phyloP scores from a whole-genome alignment of 2,329 filamentous ascomycete genomes.

The Sclerotinia borealis region DNA sequence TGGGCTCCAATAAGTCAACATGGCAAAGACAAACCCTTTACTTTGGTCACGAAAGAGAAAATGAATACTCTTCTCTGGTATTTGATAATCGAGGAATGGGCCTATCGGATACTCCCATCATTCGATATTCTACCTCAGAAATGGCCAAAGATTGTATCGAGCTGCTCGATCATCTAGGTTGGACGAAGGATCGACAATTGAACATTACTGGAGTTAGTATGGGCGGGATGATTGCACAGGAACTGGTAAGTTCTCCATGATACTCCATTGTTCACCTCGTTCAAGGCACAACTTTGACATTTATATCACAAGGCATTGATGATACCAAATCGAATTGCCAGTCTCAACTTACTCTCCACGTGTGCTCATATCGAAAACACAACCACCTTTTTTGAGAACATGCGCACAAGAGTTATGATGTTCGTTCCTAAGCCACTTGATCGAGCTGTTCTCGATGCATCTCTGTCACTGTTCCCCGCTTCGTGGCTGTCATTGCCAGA shows the following conservation, averaged over 20 bases:
- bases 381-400: constrained; percentile 56
- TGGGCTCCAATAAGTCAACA: constrained; percentile 60
- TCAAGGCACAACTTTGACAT: background rate
- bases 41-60: constrained; percentile 66
- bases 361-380: constrained; percentile 56
- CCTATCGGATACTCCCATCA: constrained; percentile 67
- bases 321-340: constrained; percentile 47
- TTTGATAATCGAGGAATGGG: constrained; percentile 82
- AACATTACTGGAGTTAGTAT: constrained; percentile 76
- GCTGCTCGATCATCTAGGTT: constrained; percentile 62
- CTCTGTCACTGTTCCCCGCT: constrained; percentile 58
- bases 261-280: background rate
- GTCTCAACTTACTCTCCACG: constrained; percentile 56
- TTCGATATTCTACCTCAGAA: constrained; percentile 73
- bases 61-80: constrained; percentile 66
- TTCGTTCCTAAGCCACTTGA: constrained; percentile 67
- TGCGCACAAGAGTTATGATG: constrained; percentile 50
- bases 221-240: constrained; percentile 90
- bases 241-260: constrained; percentile 48
- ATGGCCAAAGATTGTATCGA: constrained; percentile 79
- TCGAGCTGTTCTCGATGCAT: constrained; percentile 56
- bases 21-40: constrained; percentile 82
- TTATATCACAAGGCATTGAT: constrained; percentile 37
- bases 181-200: constrained; percentile 51
- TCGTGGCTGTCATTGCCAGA: constrained; percentile 60